Evolutionary conservation across 2,329 filamentous ascomycete genomes (phyloP).

Genomic region (Drechslerella coelobrocha): DNA sequence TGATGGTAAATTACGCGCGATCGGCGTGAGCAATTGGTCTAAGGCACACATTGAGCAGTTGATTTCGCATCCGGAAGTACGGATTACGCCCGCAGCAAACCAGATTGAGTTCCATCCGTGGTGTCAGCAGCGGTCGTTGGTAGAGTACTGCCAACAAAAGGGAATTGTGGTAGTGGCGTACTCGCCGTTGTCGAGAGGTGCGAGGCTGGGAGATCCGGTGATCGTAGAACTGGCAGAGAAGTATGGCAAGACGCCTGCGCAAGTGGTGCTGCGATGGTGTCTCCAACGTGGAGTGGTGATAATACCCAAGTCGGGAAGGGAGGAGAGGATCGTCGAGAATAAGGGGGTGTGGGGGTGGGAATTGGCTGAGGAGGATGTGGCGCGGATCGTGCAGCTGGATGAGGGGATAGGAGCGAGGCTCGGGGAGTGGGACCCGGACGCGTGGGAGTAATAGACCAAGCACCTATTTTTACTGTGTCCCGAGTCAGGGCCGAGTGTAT

Average conservation of each 20-base stretch:
- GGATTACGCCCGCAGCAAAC: constrained; percentile 72
- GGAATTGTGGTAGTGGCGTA: constrained; percentile 78
- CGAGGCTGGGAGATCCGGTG: constrained; percentile 72
- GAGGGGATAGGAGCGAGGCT: constrained; percentile 27
- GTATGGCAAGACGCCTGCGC: constrained; percentile 73
- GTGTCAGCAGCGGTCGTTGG: constrained; percentile 74
- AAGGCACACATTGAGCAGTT: constrained; percentile 73
- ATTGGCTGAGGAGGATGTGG: constrained; percentile 33
- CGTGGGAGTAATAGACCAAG: constrained; percentile 20
- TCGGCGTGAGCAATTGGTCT: constrained; percentile 81
- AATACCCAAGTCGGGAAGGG: constrained; percentile 73
- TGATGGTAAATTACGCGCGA: constrained; percentile 69
- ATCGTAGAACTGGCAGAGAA: constrained; percentile 71
- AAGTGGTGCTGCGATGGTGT: constrained; percentile 79
- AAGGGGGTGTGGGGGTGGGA: constrained; percentile 26
- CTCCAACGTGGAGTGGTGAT: constrained; percentile 76
- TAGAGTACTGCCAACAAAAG: constrained; percentile 69
- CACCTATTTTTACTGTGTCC: constrained; percentile 1
- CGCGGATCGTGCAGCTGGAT: constrained; percentile 31
- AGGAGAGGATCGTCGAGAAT: constrained; percentile 65
- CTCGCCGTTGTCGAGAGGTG: constrained; percentile 74
- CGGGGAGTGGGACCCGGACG: constrained; percentile 44
- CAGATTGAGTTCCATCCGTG: constrained; percentile 85
- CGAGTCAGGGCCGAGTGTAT: no score
- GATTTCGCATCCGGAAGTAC: constrained; percentile 21